phyloP scores from a whole-genome alignment of 345 rosid species.

The Triadica sebifera region DNA sequence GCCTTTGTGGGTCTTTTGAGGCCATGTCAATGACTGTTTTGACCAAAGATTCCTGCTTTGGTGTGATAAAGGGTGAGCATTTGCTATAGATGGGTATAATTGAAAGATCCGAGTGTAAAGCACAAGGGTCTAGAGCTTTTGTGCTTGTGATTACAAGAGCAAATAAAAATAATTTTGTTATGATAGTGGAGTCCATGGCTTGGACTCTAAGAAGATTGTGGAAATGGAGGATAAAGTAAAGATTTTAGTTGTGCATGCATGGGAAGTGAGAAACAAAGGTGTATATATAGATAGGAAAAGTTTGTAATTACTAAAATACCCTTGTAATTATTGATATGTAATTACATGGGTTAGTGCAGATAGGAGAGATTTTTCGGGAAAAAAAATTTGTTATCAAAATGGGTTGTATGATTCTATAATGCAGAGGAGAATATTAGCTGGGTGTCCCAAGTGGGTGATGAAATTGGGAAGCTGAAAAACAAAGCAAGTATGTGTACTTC shows the following conservation, averaged over 20 bases:
- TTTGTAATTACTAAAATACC: conserved; percentile 28
- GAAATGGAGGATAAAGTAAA: not conserved
- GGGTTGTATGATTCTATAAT: too few relatives aligned
- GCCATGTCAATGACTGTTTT: conserved; percentile 69
- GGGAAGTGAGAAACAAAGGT: not conserved
- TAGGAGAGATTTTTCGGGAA: too few relatives aligned
- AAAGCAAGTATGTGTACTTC: not conserved
- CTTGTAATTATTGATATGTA: conserved; percentile 20
- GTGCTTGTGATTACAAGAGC: conserved; percentile 39
- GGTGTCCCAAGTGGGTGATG: not conserved
- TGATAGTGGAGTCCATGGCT: conserved; percentile 43
- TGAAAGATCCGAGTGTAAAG: conserved; percentile 48
- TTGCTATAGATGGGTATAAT: conserved; percentile 66
- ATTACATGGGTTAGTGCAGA: not conserved
- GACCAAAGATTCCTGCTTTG: conserved; percentile 45
- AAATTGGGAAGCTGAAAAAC: too few relatives aligned
- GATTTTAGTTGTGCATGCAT: conserved; percentile 10
- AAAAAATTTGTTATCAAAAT: too few relatives aligned
- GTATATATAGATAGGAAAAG: conserved; percentile 7
- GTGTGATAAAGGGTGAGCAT: conserved; percentile 72
- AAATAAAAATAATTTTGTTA: conserved; percentile 34
- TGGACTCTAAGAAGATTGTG: not conserved
- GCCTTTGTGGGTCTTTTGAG: conserved; percentile 56
- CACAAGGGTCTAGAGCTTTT: conserved; percentile 46
- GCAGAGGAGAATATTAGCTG: too few relatives aligned